phyloP scores from a whole-genome alignment of 441 rosid species.

The Caryocar brasiliense region DNA sequence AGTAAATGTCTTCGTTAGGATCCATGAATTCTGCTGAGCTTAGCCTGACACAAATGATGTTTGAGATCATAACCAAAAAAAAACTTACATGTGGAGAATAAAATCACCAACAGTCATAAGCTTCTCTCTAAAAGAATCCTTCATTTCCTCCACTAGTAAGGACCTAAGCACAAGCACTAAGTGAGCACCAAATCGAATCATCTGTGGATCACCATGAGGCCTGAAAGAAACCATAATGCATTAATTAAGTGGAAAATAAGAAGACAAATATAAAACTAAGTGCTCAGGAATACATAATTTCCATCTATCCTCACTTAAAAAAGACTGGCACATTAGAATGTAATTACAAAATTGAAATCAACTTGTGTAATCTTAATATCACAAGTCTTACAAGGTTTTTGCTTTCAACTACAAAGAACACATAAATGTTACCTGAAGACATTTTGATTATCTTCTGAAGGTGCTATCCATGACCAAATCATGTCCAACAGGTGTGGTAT shows the following conservation, averaged over 20 bases:
- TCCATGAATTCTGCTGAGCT: not conserved
- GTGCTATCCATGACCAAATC: conserved; percentile 96
- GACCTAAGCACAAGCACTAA: conserved; percentile 85
- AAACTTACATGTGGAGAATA: conserved; percentile 77
- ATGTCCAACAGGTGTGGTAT: conserved; percentile 80
- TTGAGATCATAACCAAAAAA: not conserved
- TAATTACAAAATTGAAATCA: no score
- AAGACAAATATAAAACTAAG: not conserved
- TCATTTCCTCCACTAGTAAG: conserved; percentile 64
- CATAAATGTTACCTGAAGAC: conserved; percentile 52
- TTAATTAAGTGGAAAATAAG: not conserved
- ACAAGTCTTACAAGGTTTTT: no score
- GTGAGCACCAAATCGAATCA: conserved; percentile 95
- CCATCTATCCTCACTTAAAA: no score
- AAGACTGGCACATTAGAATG: no score
- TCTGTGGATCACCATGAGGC: conserved; percentile 95
- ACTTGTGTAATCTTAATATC: not conserved
- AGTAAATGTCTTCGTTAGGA: not conserved
- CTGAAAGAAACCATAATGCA: conserved; percentile 35
- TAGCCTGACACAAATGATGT: not conserved
- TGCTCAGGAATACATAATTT: no score
- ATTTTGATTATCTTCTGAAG: conserved; percentile 76
- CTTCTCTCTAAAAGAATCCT: conserved; percentile 70
- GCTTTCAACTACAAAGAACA: not conserved
- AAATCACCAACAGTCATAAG: conserved; percentile 86